Evolutionary conservation across 352 stramenopile species (phyloP).

Genomic region (Globisporangium carolinianum): DNA sequence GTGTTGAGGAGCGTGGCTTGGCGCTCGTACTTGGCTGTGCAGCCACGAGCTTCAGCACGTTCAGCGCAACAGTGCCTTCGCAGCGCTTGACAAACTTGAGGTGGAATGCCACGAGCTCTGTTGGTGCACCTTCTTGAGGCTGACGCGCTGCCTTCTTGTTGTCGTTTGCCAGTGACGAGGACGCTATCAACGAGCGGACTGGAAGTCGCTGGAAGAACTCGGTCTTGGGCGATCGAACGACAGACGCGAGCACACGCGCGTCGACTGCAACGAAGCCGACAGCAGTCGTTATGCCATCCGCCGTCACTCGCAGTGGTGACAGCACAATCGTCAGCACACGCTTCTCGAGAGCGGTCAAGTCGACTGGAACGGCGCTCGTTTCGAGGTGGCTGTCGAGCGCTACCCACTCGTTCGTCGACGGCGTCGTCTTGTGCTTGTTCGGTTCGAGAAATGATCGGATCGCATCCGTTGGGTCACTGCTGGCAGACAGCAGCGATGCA

Average conservation of each 20-base stretch:
- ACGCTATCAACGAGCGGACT: not conserved
- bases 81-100: constrained; percentile 9
- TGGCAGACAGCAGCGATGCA: not conserved
- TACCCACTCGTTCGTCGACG: not conserved
- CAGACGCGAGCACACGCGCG: not conserved
- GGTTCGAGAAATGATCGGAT: not conserved
- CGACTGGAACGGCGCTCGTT: constrained; percentile 1
- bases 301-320: not conserved
- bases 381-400: not conserved
- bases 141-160: not conserved
- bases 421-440: not conserved
- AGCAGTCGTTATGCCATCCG: no score
- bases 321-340: constrained; percentile 1
- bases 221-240: constrained; percentile 2
- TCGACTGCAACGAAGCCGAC: constrained; percentile 2
- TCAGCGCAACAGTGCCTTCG: constrained; percentile 2
- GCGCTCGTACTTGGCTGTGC: no score
- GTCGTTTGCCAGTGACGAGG: not conserved
- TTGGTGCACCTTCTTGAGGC: not conserved
- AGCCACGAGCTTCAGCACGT: constrained; percentile 1
- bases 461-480: not conserved
- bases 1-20: not conserved
- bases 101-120: not conserved
- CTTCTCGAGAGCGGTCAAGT: not conserved
- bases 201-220: constrained; percentile 9